Percentiles rank a stretch among this genome's conserved stretches.
phyloP scores from a whole-genome alignment of 495 filamentous ascomycete species.

The Bacidia rubella region DNA sequence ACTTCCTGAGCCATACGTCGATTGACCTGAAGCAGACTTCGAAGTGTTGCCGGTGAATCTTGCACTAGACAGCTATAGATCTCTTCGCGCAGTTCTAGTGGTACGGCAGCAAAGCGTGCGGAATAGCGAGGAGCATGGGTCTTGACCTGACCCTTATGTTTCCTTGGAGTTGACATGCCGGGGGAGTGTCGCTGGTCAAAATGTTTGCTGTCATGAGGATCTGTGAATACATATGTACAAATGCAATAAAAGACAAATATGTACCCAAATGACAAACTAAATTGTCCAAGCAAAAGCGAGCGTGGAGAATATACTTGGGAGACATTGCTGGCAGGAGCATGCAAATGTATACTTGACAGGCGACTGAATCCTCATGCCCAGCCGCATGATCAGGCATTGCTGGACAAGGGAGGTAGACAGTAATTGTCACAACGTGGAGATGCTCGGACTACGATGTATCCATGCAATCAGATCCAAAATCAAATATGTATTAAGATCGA shows the following conservation, averaged over 20 bases:
- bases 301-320: neutral
- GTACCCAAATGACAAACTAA: neutral
- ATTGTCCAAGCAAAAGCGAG: neutral
- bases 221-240: neutral
- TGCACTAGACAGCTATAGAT: constrained; percentile 11
- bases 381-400: neutral
- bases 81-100: constrained; percentile 17
- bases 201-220: neutral
- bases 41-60: constrained; percentile 9
- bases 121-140: constrained; percentile 8
- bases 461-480: neutral
- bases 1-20: constrained; percentile 15
- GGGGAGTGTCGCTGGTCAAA: neutral
- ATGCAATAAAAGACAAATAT: neutral
- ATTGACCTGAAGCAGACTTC: constrained; percentile 11
- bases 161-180: neutral
- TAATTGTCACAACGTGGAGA: neutral
- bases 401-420: too few relatives aligned
- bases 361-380: neutral
- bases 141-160: neutral
- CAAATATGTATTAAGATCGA: neutral
- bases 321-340: neutral
- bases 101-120: neutral
- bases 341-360: neutral
- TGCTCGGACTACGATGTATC: neutral